phyloP scores from a whole-genome alignment of 371 early-diverging fungal species.

The Mortierella sp. region DNA sequence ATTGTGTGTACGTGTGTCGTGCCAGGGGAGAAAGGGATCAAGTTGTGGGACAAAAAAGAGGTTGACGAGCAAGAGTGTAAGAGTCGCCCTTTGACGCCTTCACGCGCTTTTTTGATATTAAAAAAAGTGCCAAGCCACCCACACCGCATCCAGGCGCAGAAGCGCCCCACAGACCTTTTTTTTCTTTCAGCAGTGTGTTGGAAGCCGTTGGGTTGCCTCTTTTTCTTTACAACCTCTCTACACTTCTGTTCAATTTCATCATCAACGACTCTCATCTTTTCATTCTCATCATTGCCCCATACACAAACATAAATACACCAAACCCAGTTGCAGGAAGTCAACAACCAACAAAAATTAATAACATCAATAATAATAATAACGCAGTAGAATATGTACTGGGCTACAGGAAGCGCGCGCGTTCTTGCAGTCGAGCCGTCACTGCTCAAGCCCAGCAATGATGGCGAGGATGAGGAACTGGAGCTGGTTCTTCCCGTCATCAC shows the following conservation, averaged over 20 bases:
- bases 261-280: neutral
- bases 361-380: neutral
- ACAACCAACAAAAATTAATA: no score
- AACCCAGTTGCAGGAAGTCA: neutral
- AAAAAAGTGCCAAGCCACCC: neutral
- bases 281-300: neutral
- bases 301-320: neutral
- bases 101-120: neutral
- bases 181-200: neutral
- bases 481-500: constrained; percentile 52
- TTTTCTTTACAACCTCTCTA: neutral
- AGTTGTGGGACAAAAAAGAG: neutral
- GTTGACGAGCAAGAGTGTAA: neutral
- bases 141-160: neutral
- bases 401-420: constrained; percentile 56
- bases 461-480: constrained; percentile 56
- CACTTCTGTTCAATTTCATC: neutral
- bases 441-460: constrained; percentile 42
- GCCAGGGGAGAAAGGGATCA: neutral
- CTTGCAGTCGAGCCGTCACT: constrained; percentile 57
- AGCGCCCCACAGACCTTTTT: neutral
- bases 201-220: neutral
- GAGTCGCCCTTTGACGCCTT: no score
- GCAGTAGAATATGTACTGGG: constrained; percentile 47
- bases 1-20: constrained; percentile 16